Base-by-base conservation (phyloP, 2,329 filamentous ascomycete genomes). In the Phaeosphaeria sp. region DNA sequence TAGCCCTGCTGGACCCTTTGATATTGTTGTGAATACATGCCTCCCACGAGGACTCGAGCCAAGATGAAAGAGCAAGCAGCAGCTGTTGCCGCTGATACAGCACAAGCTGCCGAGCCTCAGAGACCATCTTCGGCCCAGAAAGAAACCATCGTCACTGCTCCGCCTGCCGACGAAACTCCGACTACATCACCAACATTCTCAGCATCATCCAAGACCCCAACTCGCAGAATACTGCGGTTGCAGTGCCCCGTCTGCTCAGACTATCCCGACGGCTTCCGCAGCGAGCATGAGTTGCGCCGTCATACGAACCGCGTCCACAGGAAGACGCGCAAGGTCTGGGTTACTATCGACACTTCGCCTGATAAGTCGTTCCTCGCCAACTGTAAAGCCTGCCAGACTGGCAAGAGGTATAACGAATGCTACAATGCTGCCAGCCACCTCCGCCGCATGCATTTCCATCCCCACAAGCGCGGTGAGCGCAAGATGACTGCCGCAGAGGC, bases 341-440 rank as follows among this genome's bases (percentile, higher is more conserved):
- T 89, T 42, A 88, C 86, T 69, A 81, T 86, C 51, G 86, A 89
- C 66, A 85, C 85, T 27, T 80, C 86, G 77, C 73, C 84, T 64
- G 76, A 87, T 80, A 77, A 84, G 84, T 77, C 84, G 75, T 89
- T 93, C 40, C 84, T 97, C 21, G 82, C 83, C 27, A 90, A 91
- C 63, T 97, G 93, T 84, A 96, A 96, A 78, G 86, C 90, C 30
- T 98, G 94, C 76, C 85, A 84, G 50, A 84, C 84, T 18, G 81
- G 84, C 52, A 97, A 97, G 81, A 85, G 86, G 64, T 98, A 98
- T 68, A 91, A 91, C 13, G 91, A 91, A 30, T 95, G 97, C 79
- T 97, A 98, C 78, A 97, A 97, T 69, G 93, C 93, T 0, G 93
- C 92, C 0, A 93, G 92, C 2, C 94, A 98, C 75, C 84, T 98